Percentiles rank a stretch among this genome's conserved stretches.
Evolutionary conservation across 2,329 filamentous ascomycete species (phyloP).

Genomic region (Colletotrichum tabaci): DNA sequence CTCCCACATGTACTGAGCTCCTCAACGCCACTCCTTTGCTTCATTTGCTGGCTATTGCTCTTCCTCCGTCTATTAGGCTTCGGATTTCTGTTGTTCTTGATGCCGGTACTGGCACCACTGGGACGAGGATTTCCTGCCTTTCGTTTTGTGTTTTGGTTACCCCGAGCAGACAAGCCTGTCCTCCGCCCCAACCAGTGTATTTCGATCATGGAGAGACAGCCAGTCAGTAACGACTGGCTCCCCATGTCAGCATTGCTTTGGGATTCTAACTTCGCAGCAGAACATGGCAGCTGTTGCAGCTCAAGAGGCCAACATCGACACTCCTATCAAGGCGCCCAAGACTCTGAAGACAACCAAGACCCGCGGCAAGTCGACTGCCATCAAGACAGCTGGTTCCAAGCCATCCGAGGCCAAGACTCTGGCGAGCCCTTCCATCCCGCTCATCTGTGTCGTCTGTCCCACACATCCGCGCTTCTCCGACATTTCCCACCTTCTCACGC

Average conservation of each 20-base stretch:
- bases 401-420: slow-evolving; percentile 41
- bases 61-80: slow-evolving; percentile 6
- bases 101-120: slow-evolving; percentile 12
- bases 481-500: slow-evolving; percentile 91
- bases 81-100: slow-evolving; percentile 29
- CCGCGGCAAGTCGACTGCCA: slow-evolving; percentile 6
- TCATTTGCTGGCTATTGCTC: slow-evolving; percentile 30
- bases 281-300: slow-evolving; percentile 55
- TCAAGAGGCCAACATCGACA: slow-evolving; percentile 12
- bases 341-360: slow-evolving; percentile 1
- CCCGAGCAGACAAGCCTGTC: slow-evolving; percentile 7
- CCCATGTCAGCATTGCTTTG: neutral
- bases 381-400: slow-evolving; percentile 43
- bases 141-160: slow-evolving; percentile 41
- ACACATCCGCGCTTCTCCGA: slow-evolving; percentile 88
- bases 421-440: slow-evolving; percentile 66
- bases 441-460: slow-evolving; percentile 88
- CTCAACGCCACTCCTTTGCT: slow-evolving; percentile 30
- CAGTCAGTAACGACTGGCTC: slow-evolving; percentile 37
- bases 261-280: slow-evolving; percentile 43
- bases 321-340: slow-evolving; percentile 13
- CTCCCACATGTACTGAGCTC: slow-evolving; percentile 18
- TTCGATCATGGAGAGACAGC: slow-evolving; percentile 24
- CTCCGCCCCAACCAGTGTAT: slow-evolving; percentile 26
- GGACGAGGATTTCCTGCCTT: slow-evolving; percentile 25